Evolutionary conservation across 331 rosid genomes (phyloP), one percentile per base, ranked within the genome.

Genomic region (Arachis monticola): DNA sequence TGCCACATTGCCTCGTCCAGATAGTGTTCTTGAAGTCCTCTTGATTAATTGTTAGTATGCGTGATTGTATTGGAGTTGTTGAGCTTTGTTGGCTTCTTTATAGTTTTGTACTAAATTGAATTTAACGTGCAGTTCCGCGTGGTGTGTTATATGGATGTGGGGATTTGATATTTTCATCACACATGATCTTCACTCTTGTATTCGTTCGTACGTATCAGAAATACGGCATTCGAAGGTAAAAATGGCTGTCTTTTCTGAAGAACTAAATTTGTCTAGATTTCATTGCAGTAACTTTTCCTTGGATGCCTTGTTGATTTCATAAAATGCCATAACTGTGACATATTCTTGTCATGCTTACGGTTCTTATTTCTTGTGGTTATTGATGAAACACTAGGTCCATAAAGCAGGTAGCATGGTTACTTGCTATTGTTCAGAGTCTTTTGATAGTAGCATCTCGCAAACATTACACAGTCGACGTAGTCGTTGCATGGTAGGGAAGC

Each of bases 401-500:
- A 71, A 94, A 94, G 89, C 97, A 92, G 86, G 71, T 92, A 8
- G 93, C 81, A 5, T 94, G 99, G 99, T 70, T 86, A 47, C 99
- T 94, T 44, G 99, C 94, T 51, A 85, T 88, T 70, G 75, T 82
- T 80, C 99, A 87, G 82, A 92, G 97, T 76, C 82, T 94, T 72
- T 81, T 94, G 88, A 94, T 94, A 41, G 88, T 94, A 67, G 99
- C 99, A 42, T 94, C 99, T 44, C 99, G 97, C 80, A 94, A 94
- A 69, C 99, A 94, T 92, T 94, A 94, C 86, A 87, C 97, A 0
- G 99, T 94, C 70, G 99, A 94, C 12, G 85, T 94, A 35, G 92
- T 94, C 80, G 97, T 94, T 40, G 99, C 99, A 44, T 94, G 99
- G 99, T 94, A 83, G 75, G 77, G 68, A 64, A 12, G 45, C 41